Evolutionary conservation across 768 basidiomycete genomes (phyloP), one percentile per base, ranked within the genome.

Genomic region (Strobilomyces dryophilus): DNA sequence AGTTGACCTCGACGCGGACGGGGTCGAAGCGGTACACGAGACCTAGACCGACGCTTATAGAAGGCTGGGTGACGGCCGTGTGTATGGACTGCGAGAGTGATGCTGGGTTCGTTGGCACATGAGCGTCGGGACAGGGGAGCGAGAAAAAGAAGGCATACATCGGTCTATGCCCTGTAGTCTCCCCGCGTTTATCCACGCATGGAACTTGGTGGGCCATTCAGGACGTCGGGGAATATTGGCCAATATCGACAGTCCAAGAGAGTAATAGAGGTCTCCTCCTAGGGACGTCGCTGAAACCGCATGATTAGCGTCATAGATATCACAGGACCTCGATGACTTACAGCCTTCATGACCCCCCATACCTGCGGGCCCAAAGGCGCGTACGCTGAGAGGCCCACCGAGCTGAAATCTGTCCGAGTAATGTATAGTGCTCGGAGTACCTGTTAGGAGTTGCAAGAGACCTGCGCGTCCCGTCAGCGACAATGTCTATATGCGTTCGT

Each of bases 401-500:
- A 98, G 78, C 58, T 95, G 94, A 68, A 93, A 93, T 6, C 93
- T 83, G 70, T 99, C 97, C 1, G 84, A 78, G 61, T 91, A 87
- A 21, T 83, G 77, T 11, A 58, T 9, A 5, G 55, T 58, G 8
- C 49, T 51, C 10, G 80, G 76, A 12, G 74, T 69, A 11, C 74
- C 71, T 11, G 73, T 71, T 8, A 95, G 67, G 44, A 84, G 80
- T 64, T 81, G 81, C 11, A 98, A 71, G 24, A 90, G 53, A 2
- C 95, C 95, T 0, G 82, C 74, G 9, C 86, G 77, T 2, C 83
- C 83, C 4, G 87, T 80, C 14, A 95, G 72, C 0, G 93, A 92
- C 37, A 89, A 56, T 3, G 84, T 80, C 94, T 95, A 58, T 32
- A 12, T n/a, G 18, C n/a, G 17, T 34, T 3, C 15, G 26, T 57